Base-by-base conservation (phyloP, 2,329 filamentous ascomycete species). In the Emericellopsis atlantica region DNA sequence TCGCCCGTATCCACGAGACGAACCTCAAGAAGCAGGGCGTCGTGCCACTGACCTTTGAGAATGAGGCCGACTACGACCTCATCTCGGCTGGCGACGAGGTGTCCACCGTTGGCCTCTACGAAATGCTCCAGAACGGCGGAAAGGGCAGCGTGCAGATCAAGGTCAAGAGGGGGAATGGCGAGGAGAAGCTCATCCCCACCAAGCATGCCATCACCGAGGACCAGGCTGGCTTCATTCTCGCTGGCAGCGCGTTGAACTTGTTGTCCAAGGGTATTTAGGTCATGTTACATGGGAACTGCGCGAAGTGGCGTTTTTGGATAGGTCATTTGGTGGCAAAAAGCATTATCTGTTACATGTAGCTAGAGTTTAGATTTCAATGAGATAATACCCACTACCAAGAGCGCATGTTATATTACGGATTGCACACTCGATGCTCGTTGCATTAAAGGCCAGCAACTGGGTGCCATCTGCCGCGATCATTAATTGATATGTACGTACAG, bases 21-120 rank as follows among this genome's bases (percentile, higher is more conserved):
- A 95, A 95, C 60, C 67, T 95, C 49, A 95, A 95, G 78, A 95
- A 95, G 69, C 92, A 98, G 67, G 92, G 92, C 47, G 84, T 98
- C 29, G 87, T 98, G 36, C 92, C 92, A 2, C 70, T 98, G 52
- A 95, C 87, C 0, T 95, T 98, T 56, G 85, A 69, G 36, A 72
- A 95, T 60, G 88, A 93, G 64, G 72, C 75, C 16, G 92, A 96
- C 61, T 96, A 95, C 58, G 85, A 92, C 54, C 66, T 69, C 47
- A 84, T 98, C 47, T 69, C 75, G 40, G 88, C 89, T 0, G 85
- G 88, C 48, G 92, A 98, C 58, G 70, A 80, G 52, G 84, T 96
- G 21, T 69, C 70, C 45, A 96, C 90, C 0, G 73, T 88, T 32
- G 92, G 92, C 0, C 64, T 98, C 46, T 78, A 85, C 54, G 83